phyloP scores from a whole-genome alignment of 1,284 basidiomycete genomes.

The Tylopilus orsonianus region DNA sequence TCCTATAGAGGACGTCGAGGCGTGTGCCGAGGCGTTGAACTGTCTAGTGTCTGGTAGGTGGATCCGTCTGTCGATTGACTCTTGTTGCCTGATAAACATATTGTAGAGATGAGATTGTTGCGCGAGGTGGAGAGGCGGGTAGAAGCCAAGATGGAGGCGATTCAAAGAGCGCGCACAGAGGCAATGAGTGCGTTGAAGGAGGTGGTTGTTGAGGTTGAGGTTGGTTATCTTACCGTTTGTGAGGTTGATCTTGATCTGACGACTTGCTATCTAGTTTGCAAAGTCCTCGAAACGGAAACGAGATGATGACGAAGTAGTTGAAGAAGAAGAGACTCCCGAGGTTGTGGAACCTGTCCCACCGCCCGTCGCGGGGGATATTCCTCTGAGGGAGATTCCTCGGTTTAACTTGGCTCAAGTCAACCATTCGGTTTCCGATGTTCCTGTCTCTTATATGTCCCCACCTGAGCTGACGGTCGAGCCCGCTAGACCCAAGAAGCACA shows the following conservation, averaged over 20 bases:
- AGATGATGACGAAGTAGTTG: slow-evolving; percentile 17
- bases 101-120: slow-evolving; percentile 35
- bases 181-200: slow-evolving; percentile 28
- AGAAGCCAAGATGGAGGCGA: slow-evolving; percentile 31
- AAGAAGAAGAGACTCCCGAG: slow-evolving; percentile 3
- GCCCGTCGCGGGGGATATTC: too few relatives aligned
- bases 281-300: slow-evolving; percentile 32
- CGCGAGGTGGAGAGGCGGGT: slow-evolving; percentile 36
- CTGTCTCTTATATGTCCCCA: too few relatives aligned
- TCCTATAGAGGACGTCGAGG: slow-evolving; percentile 28
- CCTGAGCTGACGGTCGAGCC: too few relatives aligned
- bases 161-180: slow-evolving; percentile 30
- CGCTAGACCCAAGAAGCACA: slow-evolving; percentile 43
- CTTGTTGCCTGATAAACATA: slow-evolving; percentile 13
- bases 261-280: slow-evolving; percentile 9
- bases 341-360: too few relatives aligned
- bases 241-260: slow-evolving; percentile 8
- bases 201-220: slow-evolving; percentile 23
- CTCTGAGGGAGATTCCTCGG: too few relatives aligned
- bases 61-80: background rate
- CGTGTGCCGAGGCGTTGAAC: slow-evolving; percentile 29
- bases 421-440: background rate
- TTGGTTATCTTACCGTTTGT: slow-evolving; percentile 4
- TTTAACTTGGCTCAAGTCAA: too few relatives aligned
- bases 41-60: slow-evolving; percentile 33